Evolutionary conservation across 2,329 filamentous ascomycete genomes (phyloP), one percentile per base, ranked within the genome.

Genomic region (Cercospora berteroae): DNA sequence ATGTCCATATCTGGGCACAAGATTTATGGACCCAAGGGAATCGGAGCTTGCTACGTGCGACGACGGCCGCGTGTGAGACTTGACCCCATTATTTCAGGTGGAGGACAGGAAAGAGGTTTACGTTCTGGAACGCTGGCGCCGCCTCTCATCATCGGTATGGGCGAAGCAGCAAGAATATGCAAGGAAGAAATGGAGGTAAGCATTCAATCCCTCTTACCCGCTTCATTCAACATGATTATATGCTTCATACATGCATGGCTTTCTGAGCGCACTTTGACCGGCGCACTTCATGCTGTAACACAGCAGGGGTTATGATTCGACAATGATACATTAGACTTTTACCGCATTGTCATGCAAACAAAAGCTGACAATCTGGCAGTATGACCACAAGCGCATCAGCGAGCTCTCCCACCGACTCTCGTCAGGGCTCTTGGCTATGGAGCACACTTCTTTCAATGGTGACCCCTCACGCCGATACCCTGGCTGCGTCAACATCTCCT

Each of bases 1-100:
- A 97, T 99, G 94, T 98, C 94, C 31, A 97, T 99, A 69, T 98
- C 95, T 8, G 94, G 92, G 31, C 95, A 99, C 83, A 99, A 99
- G 82, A 96, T 99, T 64, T 99, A 99, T 78, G 95, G 95, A 27
- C 95, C 95, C 63, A 99, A 97, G 84, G 95, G 95, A 36, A 92
- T 99, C 66, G 95, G 95, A 67, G 95, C 95, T 67, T 99, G 95
- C 82, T 99, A 94, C 77, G 92, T 99, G 59, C 90, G 95, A 76
- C 88, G 95, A 82, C 87, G 95, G 66, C 95, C 95, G 1, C 89
- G 94, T 79, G 95, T 99, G 73, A 92, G 95, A 80, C 83, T 99
- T 66, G 95, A 99, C 67, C 95, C 95, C 60, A 90, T 99, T 78
- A 99, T 99, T 82, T 96, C 89, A 65, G 95, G 95, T 69, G 95